phyloP scores from a whole-genome alignment of 2,329 filamentous ascomycete species.

The Fusarium hostae region DNA sequence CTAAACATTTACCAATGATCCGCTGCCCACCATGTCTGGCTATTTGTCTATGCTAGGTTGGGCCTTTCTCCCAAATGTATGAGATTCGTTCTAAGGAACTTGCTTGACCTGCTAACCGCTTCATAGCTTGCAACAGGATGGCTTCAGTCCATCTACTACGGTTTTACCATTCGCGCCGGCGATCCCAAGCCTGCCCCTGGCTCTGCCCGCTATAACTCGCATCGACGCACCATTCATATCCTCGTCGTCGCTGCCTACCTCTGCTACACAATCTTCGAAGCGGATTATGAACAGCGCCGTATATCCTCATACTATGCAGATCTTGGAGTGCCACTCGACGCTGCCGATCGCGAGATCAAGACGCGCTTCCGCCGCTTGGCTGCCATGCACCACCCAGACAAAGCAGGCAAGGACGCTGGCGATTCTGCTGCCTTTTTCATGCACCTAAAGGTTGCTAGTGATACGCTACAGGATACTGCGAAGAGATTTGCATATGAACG shows the following conservation, averaged over 20 bases:
- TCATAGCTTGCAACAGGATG: slow-evolving; percentile 79
- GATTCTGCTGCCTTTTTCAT: slow-evolving; percentile 71
- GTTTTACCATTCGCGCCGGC: slow-evolving; percentile 88
- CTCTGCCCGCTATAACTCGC: slow-evolving; percentile 73
- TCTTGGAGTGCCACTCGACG: slow-evolving; percentile 75
- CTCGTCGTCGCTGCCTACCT: slow-evolving; percentile 86
- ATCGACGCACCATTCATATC: slow-evolving; percentile 86
- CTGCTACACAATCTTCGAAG: slow-evolving; percentile 91
- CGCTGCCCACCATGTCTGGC: slow-evolving; percentile 57
- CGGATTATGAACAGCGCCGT: slow-evolving; percentile 80
- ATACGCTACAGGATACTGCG: slow-evolving; percentile 80
- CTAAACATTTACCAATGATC: slow-evolving; percentile 33
- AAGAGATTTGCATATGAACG: slow-evolving; percentile 89
- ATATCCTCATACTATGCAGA: slow-evolving; percentile 82
- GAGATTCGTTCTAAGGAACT: slow-evolving; percentile 32
- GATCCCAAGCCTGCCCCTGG: slow-evolving; percentile 80
- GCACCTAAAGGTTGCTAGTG: slow-evolving; percentile 83
- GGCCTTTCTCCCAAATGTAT: slow-evolving; percentile 66
- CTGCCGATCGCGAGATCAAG: slow-evolving; percentile 81
- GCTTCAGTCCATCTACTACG: slow-evolving; percentile 85
- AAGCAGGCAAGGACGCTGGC: slow-evolving; percentile 60
- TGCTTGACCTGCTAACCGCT: slow-evolving; percentile 28
- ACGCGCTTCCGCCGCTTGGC: slow-evolving; percentile 83
- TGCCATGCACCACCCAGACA: slow-evolving; percentile 84
- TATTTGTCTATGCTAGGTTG: slow-evolving; percentile 66